Percentiles rank a stretch among this genome's conserved stretches.
phyloP scores from a whole-genome alignment of 257 asterid species.

The Solanum pimpinellifolium region DNA sequence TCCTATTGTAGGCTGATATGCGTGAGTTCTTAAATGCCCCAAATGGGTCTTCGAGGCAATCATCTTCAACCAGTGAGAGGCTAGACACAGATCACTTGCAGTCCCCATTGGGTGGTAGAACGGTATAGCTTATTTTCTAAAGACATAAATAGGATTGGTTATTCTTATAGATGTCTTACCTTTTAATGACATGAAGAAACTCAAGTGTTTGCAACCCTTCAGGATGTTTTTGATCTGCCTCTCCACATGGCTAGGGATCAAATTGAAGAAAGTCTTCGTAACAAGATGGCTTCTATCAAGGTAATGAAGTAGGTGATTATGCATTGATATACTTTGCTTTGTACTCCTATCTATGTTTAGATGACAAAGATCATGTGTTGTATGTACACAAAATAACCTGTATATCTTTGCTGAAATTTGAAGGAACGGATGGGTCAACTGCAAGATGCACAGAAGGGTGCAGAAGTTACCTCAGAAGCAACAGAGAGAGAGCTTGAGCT shows the following conservation, averaged over 20 bases:
- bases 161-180: conserved; percentile 4
- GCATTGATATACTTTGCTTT: not conserved
- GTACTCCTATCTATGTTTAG: not conserved
- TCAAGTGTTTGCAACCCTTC: conserved; percentile 1
- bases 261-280: conserved; percentile 77
- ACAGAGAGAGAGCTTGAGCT: conserved; percentile 98
- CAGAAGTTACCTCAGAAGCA: conserved; percentile 78
- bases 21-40: conserved; percentile 89
- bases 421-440: conserved; percentile 96
- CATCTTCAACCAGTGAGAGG: conserved; percentile 50
- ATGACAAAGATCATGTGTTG: not conserved
- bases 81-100: conserved; percentile 58
- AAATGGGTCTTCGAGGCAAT: conserved; percentile 52
- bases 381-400: not conserved
- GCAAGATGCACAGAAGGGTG: conserved; percentile 80
- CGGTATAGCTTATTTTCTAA: conserved; percentile 37
- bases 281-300: conserved; percentile 81
- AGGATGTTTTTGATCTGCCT: conserved; percentile 91
- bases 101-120: conserved; percentile 89
- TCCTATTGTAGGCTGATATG: conserved; percentile 63
- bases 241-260: conserved; percentile 92
- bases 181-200: conserved; percentile 2
- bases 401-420: conserved; percentile 6
- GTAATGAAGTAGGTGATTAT: conserved; percentile 15
- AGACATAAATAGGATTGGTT: not conserved